Conservation (phyloP, 1,284 basidiomycete species). For the Gymnopus androsaceus region DNA sequence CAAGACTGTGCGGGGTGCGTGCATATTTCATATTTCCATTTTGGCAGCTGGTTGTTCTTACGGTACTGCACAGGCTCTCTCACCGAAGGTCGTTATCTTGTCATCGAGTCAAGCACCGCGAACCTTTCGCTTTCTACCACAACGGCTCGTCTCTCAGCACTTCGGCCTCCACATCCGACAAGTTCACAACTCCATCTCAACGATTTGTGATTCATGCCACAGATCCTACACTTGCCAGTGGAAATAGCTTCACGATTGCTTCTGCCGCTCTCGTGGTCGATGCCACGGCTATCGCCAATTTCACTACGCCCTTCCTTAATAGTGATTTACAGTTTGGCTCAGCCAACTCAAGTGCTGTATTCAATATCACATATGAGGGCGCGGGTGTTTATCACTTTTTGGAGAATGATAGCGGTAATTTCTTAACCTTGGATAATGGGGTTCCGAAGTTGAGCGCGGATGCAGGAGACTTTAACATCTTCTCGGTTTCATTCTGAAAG, state of each 20-base stretch:
- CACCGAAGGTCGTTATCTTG: slow-evolving; percentile 13
- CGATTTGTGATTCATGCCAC: slow-evolving; percentile 16
- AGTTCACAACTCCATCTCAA: slow-evolving; percentile 10
- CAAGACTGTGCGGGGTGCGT: slow-evolving; percentile 13
- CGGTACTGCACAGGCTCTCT: slow-evolving; percentile 1
- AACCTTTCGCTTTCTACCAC: slow-evolving; percentile 1
- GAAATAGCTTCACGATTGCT: slow-evolving; percentile 13
- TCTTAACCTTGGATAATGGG: slow-evolving; percentile 2
- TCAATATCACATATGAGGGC: slow-evolving; percentile 5
- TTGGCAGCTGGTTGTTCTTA: background rate
- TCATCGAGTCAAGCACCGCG: slow-evolving; percentile 9
- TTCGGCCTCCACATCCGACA: background rate
- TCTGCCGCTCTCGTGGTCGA: slow-evolving; percentile 3
- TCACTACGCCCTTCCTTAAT: background rate
- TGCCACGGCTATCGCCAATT: background rate
- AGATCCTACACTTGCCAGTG: slow-evolving; percentile 5
- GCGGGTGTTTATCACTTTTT: background rate
- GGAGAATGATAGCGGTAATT: slow-evolving; percentile 2
- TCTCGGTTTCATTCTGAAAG: slow-evolving; percentile 12
- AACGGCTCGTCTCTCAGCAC: slow-evolving; percentile 3
- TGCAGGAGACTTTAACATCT: slow-evolving; percentile 9
- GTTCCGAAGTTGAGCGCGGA: background rate
- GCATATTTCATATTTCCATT: background rate
- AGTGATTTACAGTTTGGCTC: slow-evolving; percentile 7
- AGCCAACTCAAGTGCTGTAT: slow-evolving; percentile 7